Evolutionary conservation across 2,329 filamentous ascomycete genomes (phyloP).

Genomic region (Cytospora chrysosperma): DNA sequence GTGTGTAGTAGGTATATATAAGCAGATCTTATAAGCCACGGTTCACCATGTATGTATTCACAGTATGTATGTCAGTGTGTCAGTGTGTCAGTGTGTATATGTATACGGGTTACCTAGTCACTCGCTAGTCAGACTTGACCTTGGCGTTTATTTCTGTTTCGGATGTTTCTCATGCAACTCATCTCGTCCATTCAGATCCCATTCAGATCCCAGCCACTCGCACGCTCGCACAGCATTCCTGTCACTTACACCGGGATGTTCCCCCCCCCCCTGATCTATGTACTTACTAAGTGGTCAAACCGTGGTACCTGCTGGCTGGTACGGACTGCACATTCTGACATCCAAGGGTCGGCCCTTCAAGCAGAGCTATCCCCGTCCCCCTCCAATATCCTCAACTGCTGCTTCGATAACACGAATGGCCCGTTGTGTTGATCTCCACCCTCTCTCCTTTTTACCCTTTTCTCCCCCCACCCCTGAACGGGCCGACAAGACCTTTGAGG

Average conservation of each 20-base stretch:
- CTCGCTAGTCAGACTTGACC: conserved; percentile 3
- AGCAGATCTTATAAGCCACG: conserved; percentile 15
- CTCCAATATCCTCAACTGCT: not conserved
- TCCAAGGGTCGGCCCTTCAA: not conserved
- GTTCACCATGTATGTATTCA: no score
- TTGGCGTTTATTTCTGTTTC: conserved; percentile 17
- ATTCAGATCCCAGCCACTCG: conserved; percentile 13
- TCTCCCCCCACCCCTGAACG: not conserved
- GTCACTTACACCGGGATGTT: not conserved
- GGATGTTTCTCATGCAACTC: conserved; percentile 10
- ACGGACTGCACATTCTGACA: no score
- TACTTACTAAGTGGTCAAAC: no score
- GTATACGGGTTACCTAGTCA: no score
- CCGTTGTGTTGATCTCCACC: not conserved
- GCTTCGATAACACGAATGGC: not conserved
- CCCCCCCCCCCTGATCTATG: no score
- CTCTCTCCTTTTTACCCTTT: not conserved
- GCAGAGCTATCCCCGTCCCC: not conserved
- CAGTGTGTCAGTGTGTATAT: no score
- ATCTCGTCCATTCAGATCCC: conserved; percentile 2
- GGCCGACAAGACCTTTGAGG: conserved; percentile 3
- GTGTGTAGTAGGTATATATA: not conserved
- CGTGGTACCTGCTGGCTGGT: not conserved
- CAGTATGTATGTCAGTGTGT: no score
- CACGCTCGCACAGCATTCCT: conserved; percentile 1